Evolutionary conservation across 2,329 filamentous ascomycete species (phyloP), one percentile per base, ranked within the genome.

Genomic region (Paramyrothecium roridum): DNA sequence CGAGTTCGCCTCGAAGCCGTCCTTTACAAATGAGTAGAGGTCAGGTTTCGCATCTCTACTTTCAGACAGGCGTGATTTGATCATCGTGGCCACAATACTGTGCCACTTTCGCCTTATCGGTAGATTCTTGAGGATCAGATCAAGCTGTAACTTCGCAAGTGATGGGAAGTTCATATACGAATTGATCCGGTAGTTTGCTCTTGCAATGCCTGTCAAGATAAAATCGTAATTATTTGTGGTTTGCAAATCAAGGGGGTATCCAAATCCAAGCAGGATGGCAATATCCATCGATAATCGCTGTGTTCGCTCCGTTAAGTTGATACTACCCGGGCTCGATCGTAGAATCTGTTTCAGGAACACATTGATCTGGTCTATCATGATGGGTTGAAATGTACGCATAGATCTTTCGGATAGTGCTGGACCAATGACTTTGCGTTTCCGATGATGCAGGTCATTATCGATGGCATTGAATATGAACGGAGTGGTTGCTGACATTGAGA

Each of bases 351-450:
- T n/a, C 34, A 46, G 17, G 48, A 54, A 54, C 21, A 54, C 37
- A 26, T 50, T 22, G 23, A 54, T 45, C 21, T 50, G 43, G 3
- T 40, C 19, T 12, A 13, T 13, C 53, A 54, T 54, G 33, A n/a
- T 34, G 20, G 53, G 48, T 37, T 54, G 47, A 22, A 54, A 54
- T 17, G 21, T 16, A 3, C 48, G 47, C 53, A 54, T 54, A 8
- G 53, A 54, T 12, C 37, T 30, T 30, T 54, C 53, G 7, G 53
- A 22, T 13, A 54, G 34, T 21, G 33, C 22, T 8, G 43, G 43
- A 34, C 33, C 23, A 17, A 54, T 33, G 34, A 54, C 30, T 20
- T 34, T 50, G 12, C 53, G 53, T 23, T 54, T 54, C 22, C 53
- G 33, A 26, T 26, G 53, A 19, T 54, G 53, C 34, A 22, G 20